These are phyloP conservation scores for Erythrobasidium hasegawianum DNA, from an alignment of 1,284 basidiomycete genomes.

Conservation along the genomic window DNA sequence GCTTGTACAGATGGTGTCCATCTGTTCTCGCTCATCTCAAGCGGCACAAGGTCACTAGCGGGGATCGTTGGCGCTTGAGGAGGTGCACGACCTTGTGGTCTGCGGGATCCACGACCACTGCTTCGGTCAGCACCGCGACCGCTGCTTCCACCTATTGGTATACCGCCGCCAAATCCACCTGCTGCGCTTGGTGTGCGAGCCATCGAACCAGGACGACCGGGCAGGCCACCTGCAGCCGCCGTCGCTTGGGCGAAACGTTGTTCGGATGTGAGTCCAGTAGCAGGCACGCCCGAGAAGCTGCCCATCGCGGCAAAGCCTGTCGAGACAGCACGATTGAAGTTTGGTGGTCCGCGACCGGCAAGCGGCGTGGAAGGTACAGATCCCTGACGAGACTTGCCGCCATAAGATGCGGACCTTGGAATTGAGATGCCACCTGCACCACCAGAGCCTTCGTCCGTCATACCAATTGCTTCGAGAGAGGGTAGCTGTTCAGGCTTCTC, in stretches of 20 bases:
- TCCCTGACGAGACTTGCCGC: constrained; percentile 43
- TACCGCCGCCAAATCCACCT: constrained; percentile 29
- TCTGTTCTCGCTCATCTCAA: constrained; percentile 72
- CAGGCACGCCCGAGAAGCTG: constrained; percentile 55
- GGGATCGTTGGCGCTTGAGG: constrained; percentile 43
- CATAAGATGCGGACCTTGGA: constrained; percentile 58
- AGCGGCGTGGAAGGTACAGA: constrained; percentile 30
- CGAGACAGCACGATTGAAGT: constrained; percentile 21
- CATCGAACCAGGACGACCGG: constrained; percentile 39
- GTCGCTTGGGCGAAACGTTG: constrained; percentile 34
- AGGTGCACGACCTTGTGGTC: constrained; percentile 37
- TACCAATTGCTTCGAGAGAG: constrained; percentile 83
- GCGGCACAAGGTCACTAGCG: constrained; percentile 60
- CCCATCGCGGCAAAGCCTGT: constrained; percentile 59
- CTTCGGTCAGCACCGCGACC: constrained; percentile 41
- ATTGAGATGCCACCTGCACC: constrained; percentile 45
- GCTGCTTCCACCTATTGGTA: constrained; percentile 40
- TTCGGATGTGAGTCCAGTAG: constrained; percentile 31
- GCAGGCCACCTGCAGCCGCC: constrained; percentile 14
- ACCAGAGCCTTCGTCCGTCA: constrained; percentile 61
- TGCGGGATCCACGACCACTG: constrained; percentile 47
- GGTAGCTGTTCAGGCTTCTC: constrained; percentile 90
- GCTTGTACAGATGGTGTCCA: constrained; percentile 61
- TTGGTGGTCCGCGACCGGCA: constrained; percentile 24
- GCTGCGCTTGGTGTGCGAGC: constrained; percentile 37